These are phyloP conservation scores for Bryum argenteum DNA, from an alignment of 225 moss, liverwort and hornwort genomes.

Conservation along the genomic window DNA sequence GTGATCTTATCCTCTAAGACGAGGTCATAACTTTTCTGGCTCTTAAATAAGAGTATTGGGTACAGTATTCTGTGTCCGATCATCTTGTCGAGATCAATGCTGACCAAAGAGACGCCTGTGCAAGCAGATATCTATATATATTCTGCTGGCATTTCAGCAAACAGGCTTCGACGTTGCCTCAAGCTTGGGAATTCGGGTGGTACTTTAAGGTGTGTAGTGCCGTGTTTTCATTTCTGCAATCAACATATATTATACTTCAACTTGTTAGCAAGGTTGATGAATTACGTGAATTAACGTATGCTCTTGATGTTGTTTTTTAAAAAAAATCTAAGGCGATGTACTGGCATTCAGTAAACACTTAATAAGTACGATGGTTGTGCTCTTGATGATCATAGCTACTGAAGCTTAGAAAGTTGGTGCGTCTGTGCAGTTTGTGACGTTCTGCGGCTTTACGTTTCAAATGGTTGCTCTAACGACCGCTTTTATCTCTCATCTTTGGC, in stretches of 20 bases:
- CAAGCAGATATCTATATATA: conserved; percentile 39
- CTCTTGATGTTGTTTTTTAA: conserved; percentile 4
- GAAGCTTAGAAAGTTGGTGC: conserved; percentile 18
- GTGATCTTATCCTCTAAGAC: not conserved
- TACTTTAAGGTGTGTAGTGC: conserved; percentile 44
- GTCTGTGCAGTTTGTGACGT: conserved; percentile 48
- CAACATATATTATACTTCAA: not conserved
- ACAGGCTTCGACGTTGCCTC: conserved; percentile 46
- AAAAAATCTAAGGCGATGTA: not conserved
- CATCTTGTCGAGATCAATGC: conserved; percentile 1
- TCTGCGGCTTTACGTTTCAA: conserved; percentile 55
- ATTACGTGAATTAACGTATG: not conserved
- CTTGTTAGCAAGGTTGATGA: conserved; percentile 1
- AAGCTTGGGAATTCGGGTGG: conserved; percentile 53
- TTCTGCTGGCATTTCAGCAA: conserved; percentile 54
- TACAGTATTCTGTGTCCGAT: conserved; percentile 13
- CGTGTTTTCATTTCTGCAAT: conserved; percentile 19
- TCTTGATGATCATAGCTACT: conserved; percentile 15
- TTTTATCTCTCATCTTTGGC: conserved; percentile 48
- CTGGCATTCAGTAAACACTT: not conserved
- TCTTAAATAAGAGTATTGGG: conserved; percentile 1
- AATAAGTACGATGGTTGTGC: conserved; percentile 8
- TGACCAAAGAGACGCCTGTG: conserved; percentile 16
- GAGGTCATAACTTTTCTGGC: not conserved
- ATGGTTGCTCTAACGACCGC: conserved; percentile 36